Conservation (phyloP, 768 basidiomycete genomes). For the Postia placenta region DNA sequence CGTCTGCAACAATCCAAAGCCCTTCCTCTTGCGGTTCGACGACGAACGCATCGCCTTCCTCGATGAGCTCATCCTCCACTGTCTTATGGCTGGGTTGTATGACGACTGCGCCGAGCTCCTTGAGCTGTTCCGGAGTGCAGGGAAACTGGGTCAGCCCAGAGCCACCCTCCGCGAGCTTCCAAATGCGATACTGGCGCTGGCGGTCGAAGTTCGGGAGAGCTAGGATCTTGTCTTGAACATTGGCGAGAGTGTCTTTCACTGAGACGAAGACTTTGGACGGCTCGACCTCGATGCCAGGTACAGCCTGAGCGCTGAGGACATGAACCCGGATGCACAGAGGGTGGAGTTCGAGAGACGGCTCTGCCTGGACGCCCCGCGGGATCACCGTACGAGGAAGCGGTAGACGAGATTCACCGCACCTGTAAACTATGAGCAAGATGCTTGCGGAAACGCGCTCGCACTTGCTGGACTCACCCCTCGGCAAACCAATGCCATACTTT, state of each 20-base stretch:
- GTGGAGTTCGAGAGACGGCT: conserved; percentile 60
- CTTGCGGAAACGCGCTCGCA: neutral
- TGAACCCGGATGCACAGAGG: conserved; percentile 57
- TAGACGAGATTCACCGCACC: conserved; percentile 62
- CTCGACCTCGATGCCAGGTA: conserved; percentile 5
- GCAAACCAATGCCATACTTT: conserved; percentile 64
- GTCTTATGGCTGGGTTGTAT: conserved; percentile 41
- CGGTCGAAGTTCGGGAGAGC: neutral
- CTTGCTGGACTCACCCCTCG: conserved; percentile 50
- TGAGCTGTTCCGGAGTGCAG: conserved; percentile 9
- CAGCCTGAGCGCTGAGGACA: conserved; percentile 5
- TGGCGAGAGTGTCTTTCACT: conserved; percentile 11
- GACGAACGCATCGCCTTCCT: conserved; percentile 62
- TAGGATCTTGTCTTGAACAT: conserved; percentile 11
- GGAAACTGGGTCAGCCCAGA: conserved; percentile 11
- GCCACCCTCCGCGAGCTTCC: conserved; percentile 41
- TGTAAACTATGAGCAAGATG: conserved; percentile 25
- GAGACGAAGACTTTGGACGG: conserved; percentile 13
- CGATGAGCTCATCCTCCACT: conserved; percentile 52
- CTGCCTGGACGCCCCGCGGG: conserved; percentile 43
- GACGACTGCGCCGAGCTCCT: conserved; percentile 30
- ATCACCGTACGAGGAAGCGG: conserved; percentile 67
- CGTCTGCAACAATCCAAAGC: conserved; percentile 48
- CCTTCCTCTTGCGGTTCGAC: conserved; percentile 66
- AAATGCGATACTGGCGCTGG: conserved; percentile 45